Base-by-base conservation (phyloP, 495 filamentous ascomycete genomes). In the Penicillium odoratum region DNA sequence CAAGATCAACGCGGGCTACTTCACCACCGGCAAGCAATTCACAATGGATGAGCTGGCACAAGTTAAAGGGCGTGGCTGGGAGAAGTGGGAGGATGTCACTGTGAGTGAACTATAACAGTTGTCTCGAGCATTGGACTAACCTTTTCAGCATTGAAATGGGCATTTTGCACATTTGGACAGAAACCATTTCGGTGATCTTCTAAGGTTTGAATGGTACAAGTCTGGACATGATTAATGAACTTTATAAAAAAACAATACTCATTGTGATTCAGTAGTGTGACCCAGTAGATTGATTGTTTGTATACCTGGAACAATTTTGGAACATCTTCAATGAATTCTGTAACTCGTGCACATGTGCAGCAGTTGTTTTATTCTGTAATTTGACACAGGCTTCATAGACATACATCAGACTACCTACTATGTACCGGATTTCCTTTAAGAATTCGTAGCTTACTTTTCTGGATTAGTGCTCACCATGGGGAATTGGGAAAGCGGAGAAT, bases 1-100 rank as follows among this genome's bases (percentile, higher is more conserved):
- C 31, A 98, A 97, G 80, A 97, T 98, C 69, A 93, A 94, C 61
- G 92, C 93, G 29, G 93, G 94, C 21, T 97, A 90, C 73, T 92
- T 92, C 74, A 97, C 94, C n/a, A 95, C 88, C 10, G 94, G 94
- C 34, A 91, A 94, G 70, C 82, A 89, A 64, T 89, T 93, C 82
- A 92, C 90, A 10, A 87, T 86, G 76, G 88, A 92, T 51, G 94
- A 97, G 66, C 80, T 98, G 49, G 78, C 83, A 33, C 83, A 88
- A 28, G 93, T 98, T 36, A 85, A 90, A 63, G 94, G 94, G 57
- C 85, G 94, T 59, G 89, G 90, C 57, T 98, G 94, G 94, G 92
- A 96, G 73, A 91, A 94, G 51, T 76, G 79, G 77, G 80, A 83
- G 49, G 80, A 83, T 69, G 73, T 88, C 10, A 30, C 51, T 8